A percentile compares a stretch with the other conserved stretches of the same genome.
Evolutionary conservation across 208 protist genomes (phyloP).

Genomic region (Leishmania tropica): DNA sequence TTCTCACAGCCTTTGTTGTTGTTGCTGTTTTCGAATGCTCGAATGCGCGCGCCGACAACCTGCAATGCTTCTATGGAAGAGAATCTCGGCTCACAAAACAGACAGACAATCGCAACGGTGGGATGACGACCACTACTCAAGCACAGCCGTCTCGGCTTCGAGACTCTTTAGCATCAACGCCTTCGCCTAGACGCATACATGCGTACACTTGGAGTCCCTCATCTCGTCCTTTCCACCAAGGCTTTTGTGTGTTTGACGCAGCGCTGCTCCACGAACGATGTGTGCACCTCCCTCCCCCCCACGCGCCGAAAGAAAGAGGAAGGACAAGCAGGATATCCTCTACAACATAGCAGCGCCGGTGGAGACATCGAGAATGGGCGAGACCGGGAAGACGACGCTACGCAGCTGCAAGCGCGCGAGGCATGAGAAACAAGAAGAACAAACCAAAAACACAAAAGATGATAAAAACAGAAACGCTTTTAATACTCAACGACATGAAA

Average conservation of each 20-base stretch:
- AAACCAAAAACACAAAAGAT: neutral
- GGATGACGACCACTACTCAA: neutral
- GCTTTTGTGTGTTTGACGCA: neutral
- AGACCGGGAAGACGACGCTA: neutral
- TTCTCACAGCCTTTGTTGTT: neutral
- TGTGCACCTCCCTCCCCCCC: neutral
- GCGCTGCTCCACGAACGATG: neutral
- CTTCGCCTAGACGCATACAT: neutral
- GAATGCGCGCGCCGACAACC: neutral
- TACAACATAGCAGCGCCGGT: neutral
- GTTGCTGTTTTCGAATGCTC: neutral
- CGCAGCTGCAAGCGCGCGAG: neutral
- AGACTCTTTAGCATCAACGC: neutral
- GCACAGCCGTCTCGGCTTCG: neutral
- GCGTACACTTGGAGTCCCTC: neutral
- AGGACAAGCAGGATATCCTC: neutral
- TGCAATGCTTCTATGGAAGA: neutral
- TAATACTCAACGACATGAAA: constrained; percentile 1
- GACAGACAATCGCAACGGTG: neutral
- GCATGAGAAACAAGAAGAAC: neutral
- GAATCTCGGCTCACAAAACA: neutral
- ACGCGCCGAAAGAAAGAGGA: neutral
- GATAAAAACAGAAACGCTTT: neutral
- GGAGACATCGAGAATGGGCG: neutral
- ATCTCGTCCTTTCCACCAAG: neutral